Evolutionary conservation across 495 filamentous ascomycete species (phyloP), one percentile per base, ranked within the genome.

Genomic region (Friedmanniomyces simplex): DNA sequence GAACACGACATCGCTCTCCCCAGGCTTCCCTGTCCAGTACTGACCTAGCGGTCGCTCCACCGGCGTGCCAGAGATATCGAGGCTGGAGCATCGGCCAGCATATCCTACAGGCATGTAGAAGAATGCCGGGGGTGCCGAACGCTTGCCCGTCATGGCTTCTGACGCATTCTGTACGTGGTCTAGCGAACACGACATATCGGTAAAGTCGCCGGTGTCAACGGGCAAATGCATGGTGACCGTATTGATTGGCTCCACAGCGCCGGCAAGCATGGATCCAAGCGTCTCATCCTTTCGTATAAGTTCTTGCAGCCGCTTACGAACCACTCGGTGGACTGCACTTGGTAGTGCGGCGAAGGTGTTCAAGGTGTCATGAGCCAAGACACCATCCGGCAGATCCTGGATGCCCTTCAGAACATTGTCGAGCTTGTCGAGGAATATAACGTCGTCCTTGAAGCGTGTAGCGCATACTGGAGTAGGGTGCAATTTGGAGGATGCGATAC

Each of bases 301-400:
- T 20, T 77, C 72, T 67, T 85, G 85, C 20, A 95, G 73, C 52
- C 79, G 78, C 54, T 74, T 68, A 21, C 89, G 80, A 24, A 93
- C 81, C 26, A 79, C 73, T n/a, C 77, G 74, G 65, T 89, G 86
- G 13, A 83, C 70, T 0, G 77, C 68, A 21, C 81, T 75, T 3
- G 87, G 86, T 1, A 91, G 74, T 0, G 79, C 76, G 14, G 89
- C 88, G 59, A 94, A 91, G 20, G 76, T 79, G 63, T 93, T 93
- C 28, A 95, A 75, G 0, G 81, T 86, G 0, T 80, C 70, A 54
- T 85, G 75, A 46, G 60, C 71, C 68, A 91, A 85, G 36, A 86
- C 79, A 54, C 84, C 61, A 47, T 73, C 62, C 2, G 80, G 72
- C 45, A 87, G 76, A 13, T 34, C 49, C 6, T 69, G 65, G 0